A percentile compares a stretch with the other conserved stretches of the same genome.
Conservation (phyloP, 2,329 filamentous ascomycete species). For the Fusarium euwallaceae region DNA sequence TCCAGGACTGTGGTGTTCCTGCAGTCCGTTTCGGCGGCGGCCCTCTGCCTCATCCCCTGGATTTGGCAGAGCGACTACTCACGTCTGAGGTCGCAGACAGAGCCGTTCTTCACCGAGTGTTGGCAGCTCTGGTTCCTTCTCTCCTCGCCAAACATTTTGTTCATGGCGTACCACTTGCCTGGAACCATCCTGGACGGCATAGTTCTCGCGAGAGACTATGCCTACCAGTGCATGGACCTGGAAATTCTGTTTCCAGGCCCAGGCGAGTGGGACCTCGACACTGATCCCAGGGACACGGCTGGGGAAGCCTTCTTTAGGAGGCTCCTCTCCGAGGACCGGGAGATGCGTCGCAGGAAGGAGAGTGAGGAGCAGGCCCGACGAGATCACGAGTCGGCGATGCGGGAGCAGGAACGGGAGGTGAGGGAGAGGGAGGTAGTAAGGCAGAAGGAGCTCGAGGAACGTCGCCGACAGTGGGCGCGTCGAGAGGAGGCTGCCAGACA, state of each 20-base stretch:
- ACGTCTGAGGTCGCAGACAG: background rate
- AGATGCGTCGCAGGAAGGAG: background rate
- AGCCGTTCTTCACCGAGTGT: background rate
- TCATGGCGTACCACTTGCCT: slow-evolving; percentile 5
- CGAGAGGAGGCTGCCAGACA: background rate
- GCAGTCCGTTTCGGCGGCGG: background rate
- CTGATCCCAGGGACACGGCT: slow-evolving; percentile 1
- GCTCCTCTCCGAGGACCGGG: slow-evolving; percentile 10
- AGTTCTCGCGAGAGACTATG: slow-evolving; percentile 13
- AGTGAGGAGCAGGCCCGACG: background rate
- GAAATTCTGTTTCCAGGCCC: slow-evolving; percentile 6
- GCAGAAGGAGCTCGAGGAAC: background rate
- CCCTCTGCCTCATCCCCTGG: background rate
- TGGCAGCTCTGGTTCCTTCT: slow-evolving; percentile 12
- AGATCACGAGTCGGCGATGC: background rate
- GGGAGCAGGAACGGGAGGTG: background rate
- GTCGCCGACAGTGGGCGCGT: background rate
- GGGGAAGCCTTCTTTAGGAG: slow-evolving; percentile 21
- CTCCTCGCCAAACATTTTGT: slow-evolving; percentile 1
- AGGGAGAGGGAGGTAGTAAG: background rate
- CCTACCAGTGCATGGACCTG: slow-evolving; percentile 4
- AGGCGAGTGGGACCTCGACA: background rate
- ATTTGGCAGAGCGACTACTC: slow-evolving; percentile 6
- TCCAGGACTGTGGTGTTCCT: background rate
- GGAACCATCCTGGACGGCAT: background rate